Conservation (phyloP, 2,329 filamentous ascomycete species). For the Fusarium burgessii region DNA sequence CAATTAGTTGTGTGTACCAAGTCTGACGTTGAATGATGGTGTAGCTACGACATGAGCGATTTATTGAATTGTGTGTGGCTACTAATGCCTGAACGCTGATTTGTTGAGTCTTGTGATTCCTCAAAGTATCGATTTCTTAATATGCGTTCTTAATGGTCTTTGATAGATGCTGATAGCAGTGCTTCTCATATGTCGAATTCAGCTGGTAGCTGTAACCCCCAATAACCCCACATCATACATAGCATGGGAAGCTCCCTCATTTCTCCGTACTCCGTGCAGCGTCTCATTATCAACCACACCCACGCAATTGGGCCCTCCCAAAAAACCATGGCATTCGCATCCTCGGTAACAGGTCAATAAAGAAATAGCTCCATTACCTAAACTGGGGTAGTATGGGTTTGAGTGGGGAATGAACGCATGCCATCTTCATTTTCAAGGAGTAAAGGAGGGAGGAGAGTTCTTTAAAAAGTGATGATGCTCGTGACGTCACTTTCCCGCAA, state of each 20-base stretch:
- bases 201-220: not conserved
- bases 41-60: not conserved
- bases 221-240: constrained; percentile 6
- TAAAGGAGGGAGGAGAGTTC: constrained; percentile 1
- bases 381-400: constrained; percentile 17
- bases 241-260: not conserved
- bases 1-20: not conserved
- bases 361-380: constrained; percentile 3
- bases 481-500: constrained; percentile 41
- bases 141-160: not conserved
- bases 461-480: constrained; percentile 30
- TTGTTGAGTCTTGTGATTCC: not conserved
- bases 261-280: not conserved
- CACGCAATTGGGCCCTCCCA: constrained; percentile 14
- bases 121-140: not conserved
- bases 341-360: constrained; percentile 18
- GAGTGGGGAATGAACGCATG: constrained; percentile 28
- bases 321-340: constrained; percentile 13
- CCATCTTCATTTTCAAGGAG: constrained; percentile 24
- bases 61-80: not conserved
- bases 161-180: not conserved
- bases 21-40: not conserved
- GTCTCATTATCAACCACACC: constrained; percentile 13
- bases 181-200: not conserved
- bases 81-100: not conserved